A percentile compares a stretch with the other conserved stretches of the same genome.
Evolutionary conservation across 2,329 filamentous ascomycete genomes (phyloP).

Genomic region (Fusarium sp.): DNA sequence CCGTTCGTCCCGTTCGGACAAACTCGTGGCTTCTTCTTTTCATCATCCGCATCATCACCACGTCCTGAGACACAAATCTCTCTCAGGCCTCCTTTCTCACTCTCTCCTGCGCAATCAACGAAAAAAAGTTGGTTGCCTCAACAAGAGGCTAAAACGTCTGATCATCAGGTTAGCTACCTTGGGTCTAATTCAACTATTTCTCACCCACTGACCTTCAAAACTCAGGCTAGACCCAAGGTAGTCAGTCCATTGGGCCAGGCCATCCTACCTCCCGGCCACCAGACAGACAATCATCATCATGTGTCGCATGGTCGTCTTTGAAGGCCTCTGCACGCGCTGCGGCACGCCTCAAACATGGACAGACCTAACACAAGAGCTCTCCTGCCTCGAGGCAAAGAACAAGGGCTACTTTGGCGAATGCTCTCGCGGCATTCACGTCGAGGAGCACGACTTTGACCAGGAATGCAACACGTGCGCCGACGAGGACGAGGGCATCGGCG

Average conservation of each 20-base stretch:
- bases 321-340: constrained; percentile 55
- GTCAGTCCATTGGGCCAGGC: neutral
- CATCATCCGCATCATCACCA: neutral
- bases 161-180: neutral
- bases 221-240: neutral
- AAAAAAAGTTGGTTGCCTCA: neutral
- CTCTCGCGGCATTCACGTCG: constrained; percentile 50
- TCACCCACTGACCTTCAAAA: neutral
- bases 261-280: neutral
- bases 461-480: constrained; percentile 56
- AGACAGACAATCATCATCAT: constrained; percentile 49
- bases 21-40: neutral
- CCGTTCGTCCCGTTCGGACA: neutral
- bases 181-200: neutral
- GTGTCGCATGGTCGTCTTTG: constrained; percentile 58
- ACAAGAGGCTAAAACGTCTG: neutral
- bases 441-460: constrained; percentile 57
- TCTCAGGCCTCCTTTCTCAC: neutral
- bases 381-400: constrained; percentile 60
- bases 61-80: neutral
- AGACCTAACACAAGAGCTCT: constrained; percentile 56
- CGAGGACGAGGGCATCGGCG: constrained; percentile 54
- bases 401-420: constrained; percentile 56
- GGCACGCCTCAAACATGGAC: constrained; percentile 52
- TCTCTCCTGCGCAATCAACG: neutral